Evolutionary conservation across 2,329 filamentous ascomycete species (phyloP), one percentile per base, ranked within the genome.

Genomic region (Alternaria sp.): DNA sequence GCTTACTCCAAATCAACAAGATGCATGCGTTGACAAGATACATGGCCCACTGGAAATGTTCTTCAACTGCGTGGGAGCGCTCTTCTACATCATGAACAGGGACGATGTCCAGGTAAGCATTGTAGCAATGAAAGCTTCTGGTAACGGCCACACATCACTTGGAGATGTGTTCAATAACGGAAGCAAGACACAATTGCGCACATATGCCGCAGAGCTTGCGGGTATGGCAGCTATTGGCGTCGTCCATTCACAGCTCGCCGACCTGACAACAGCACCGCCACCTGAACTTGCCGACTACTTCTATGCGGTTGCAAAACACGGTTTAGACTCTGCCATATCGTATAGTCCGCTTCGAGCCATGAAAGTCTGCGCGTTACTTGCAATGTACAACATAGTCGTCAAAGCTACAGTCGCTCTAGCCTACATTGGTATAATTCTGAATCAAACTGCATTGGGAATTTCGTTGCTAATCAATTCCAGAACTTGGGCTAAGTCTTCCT

Each of bases 321-420:
- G 62, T 4, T 44, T 70, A 9, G 64, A 70, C 42, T 56, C 50
- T 39, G 58, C 62, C 14, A 65, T 70, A 17, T 48, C 60, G 28
- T 14, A 52, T 7, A 57, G 66, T 37, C 66, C 67, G 13, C 42
- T 68, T 11, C 57, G 64, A 17, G 66, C 62, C 1, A 67, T 70
- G 60, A 70, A 67, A 33, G 36, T 67, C 2, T 68, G 66, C 23
- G 57, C 61, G 1, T 49, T 70, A 9, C 36, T 70, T n/a, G 60
- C 56, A 10, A 61, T 69, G 52, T 70, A 70, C 45, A 70, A 69
- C 26, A 61, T 70, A 23, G 50, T 63, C 11, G 48, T 63, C 14
- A 63, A 70, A n/a, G 64, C 56, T 6, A 55, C 44, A 10, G 64
- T 69, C 2, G 56, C 67, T 11, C 29, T 67, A 13, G 63, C 63